Conservation (phyloP, 768 basidiomycete species). For the Candolleomyces efflorescens region DNA sequence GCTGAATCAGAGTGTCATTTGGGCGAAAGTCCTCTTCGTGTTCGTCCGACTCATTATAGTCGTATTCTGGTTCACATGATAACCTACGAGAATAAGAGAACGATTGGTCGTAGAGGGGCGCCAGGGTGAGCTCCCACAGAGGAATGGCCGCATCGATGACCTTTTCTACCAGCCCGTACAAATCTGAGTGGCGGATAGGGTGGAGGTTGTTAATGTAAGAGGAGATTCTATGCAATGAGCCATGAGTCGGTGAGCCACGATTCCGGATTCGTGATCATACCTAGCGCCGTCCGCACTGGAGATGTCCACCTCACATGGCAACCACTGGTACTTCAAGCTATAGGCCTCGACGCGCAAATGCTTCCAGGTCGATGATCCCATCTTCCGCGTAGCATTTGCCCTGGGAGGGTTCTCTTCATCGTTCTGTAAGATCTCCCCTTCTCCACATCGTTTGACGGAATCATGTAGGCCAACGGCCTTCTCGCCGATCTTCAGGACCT, state of each 20-base stretch:
- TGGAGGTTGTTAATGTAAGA: slow-evolving; percentile 41
- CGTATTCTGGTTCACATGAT: background rate
- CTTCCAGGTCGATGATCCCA: too few relatives aligned
- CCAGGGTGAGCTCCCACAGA: slow-evolving; percentile 24
- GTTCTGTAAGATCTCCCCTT: slow-evolving; percentile 11
- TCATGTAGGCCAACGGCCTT: slow-evolving; percentile 8
- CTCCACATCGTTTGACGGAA: slow-evolving; percentile 13
- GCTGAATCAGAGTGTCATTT: background rate
- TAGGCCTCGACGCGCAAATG: background rate
- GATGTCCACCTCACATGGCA: slow-evolving; percentile 14
- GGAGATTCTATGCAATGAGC: slow-evolving; percentile 13
- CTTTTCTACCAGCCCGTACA: slow-evolving; percentile 23
- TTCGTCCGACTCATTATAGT: background rate
- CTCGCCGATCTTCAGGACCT: background rate
- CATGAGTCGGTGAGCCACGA: background rate
- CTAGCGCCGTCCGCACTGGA: slow-evolving; percentile 10
- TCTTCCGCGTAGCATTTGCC: background rate
- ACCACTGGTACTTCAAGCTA: slow-evolving; percentile 14
- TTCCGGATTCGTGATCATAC: background rate
- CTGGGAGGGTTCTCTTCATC: background rate
- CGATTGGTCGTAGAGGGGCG: slow-evolving; percentile 7
- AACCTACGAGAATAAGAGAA: background rate
- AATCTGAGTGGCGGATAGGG: slow-evolving; percentile 17
- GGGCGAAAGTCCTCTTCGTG: background rate
- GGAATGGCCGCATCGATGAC: slow-evolving; percentile 25